A percentile compares a stretch with the other conserved stretches of the same genome.
Evolutionary conservation across 345 rosid species (phyloP).

Genomic region (Hibiscus mutabilis): DNA sequence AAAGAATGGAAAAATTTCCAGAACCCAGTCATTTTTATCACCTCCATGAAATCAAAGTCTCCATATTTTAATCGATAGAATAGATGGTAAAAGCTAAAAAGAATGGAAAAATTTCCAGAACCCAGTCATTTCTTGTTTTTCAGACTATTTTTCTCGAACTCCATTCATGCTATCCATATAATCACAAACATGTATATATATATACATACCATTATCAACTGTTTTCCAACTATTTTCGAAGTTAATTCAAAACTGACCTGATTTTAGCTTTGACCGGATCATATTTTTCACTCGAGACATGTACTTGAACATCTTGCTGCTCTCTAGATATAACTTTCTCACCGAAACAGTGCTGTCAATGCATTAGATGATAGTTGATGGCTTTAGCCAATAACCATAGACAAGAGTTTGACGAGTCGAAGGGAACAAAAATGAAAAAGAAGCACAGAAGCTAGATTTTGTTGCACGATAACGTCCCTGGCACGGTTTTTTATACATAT

Average conservation of each 20-base stretch:
- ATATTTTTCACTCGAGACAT: neutral
- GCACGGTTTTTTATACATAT: constrained; percentile 27
- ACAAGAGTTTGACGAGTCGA: constrained; percentile 9
- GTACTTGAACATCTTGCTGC: neutral
- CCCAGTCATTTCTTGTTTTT: neutral
- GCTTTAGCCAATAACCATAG: neutral
- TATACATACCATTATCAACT: too few relatives aligned
- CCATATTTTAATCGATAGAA: too few relatives aligned
- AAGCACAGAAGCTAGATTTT: constrained; percentile 22
- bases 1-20: too few relatives aligned
- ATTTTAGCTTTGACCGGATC: neutral
- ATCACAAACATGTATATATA: too few relatives aligned
- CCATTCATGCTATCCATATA: neutral
- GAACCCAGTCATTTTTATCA: too few relatives aligned
- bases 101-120: neutral
- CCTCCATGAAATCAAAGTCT: too few relatives aligned
- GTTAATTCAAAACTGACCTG: constrained; percentile 5
- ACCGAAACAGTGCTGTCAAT: neutral
- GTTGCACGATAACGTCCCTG: constrained; percentile 33
- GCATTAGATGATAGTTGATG: neutral
- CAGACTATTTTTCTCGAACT: too few relatives aligned
- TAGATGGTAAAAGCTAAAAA: too few relatives aligned
- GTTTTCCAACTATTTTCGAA: neutral
- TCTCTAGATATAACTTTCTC: neutral
- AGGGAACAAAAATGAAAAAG: constrained; percentile 18